Evolutionary conservation across 192 early-diverging fungal genomes (phyloP), one percentile per base, ranked within the genome.

Genomic region (Entomortierella chlamydospora): DNA sequence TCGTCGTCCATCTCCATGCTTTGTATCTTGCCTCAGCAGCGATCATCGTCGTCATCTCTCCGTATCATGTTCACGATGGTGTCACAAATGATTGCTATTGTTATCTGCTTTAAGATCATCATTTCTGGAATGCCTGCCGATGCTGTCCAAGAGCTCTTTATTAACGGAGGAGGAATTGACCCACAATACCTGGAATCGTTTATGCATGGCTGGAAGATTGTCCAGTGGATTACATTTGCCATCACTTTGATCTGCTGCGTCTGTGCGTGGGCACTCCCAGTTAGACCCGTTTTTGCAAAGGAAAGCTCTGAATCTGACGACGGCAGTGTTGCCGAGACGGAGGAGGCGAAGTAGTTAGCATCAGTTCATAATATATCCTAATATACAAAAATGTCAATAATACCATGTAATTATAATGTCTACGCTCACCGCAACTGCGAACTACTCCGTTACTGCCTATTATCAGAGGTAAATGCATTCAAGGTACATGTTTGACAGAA

Each of bases 11-110:
- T 78, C 61, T 78, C 74, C n/a, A 64, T 78, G 45, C 64, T 78
- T 22, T 78, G 74, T 33, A 78, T 78, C 22, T 43, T 78, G 5
- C 74, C 74, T 18, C 74, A 78, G 61, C 74, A 78, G 56, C 66
- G 74, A 13, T 39, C 74, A 4, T 78, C 74, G 1, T 78, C 74
- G 4, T 78, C 74, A 1, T 78, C 74, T 25, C 54, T 78, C 30
- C 74, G 74, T 53, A 78, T 78, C 61, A 78, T 78, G 74, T 78
- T 78, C 52, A 78, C 74, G 2, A 78, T 78, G 74, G 7, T 78
- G 29, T 78, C 74, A 0, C 74, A 78, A 42, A 78, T 78, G 74
- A 78, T 78, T 60, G 74, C 74, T 20, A 78, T 78, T 31, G 74
- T 78, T n/a, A 64, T 78, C 39, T 78, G 74, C 61, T 78, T 78